Base-by-base conservation (phyloP, 352 stramenopile species). In the Aphanomyces invadans region DNA sequence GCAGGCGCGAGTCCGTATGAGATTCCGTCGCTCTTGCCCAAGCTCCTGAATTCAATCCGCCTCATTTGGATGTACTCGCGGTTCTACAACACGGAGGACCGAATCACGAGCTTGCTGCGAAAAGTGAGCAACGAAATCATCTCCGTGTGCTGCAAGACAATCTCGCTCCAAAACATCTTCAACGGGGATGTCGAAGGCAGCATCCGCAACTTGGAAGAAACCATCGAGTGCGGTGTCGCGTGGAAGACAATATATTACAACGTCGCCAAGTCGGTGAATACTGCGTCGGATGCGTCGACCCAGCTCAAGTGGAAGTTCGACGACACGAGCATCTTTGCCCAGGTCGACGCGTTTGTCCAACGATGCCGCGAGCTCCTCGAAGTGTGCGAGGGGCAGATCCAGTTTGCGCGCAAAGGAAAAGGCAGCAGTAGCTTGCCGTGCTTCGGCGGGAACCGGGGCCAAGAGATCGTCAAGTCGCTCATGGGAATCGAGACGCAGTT, bases 81-180 rank as follows among this genome's bases (percentile, higher is more conserved):
- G 15, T 89, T 96, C 66, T 98, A 98, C 75, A 98, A 98, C 69
- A 97, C 90, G 1, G 85, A 97, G 51, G 94, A 98, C 55, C 86
- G 90, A 4, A 86, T 98, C 61, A 97, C 88, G 25, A 88, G 86
- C 60, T 76, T 98, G 38, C 68, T 98, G 25, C 87, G 92, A 1
- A 98, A 98, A 64, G 91, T 98, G 25, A 97, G 87, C 75, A 97
- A 98, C 66, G 88, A 97, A 71, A 97, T 98, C 51, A 97, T 98
- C 38, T 74, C 81, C 28, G 82, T 95, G 5, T 97, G 88, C 65
- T 93, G 86, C 67, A 80, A 80, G 33, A 89, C 89, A 62, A 97
- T 97, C 42, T 90, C 80, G 38, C 75, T 98, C 0, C 51, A 76
- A 0, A 86, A 97, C 45, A 90, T 98, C 15, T 97, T 98, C 39